Conservation (phyloP, 2,329 filamentous ascomycete species). For the Aspergillus japonicus region DNA sequence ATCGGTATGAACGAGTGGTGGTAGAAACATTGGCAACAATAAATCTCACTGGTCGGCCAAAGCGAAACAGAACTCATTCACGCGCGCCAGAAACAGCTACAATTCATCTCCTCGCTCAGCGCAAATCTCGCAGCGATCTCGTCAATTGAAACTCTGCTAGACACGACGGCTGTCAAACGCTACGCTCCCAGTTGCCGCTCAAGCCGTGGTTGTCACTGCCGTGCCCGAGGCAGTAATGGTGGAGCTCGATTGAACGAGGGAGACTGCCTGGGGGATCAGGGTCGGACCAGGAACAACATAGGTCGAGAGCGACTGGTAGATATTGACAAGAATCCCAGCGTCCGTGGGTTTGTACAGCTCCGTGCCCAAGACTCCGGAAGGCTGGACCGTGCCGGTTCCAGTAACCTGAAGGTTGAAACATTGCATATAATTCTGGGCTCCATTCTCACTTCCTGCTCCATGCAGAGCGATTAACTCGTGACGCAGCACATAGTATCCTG, state of each 20-base stretch:
- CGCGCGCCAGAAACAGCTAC: too few relatives aligned
- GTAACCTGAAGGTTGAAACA: slow-evolving; percentile 60
- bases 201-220: slow-evolving; percentile 4
- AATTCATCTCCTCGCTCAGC: background rate
- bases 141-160: too few relatives aligned
- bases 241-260: slow-evolving; percentile 17
- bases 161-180: too few relatives aligned
- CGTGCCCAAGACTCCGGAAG: slow-evolving; percentile 50
- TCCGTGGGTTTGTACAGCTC: slow-evolving; percentile 56
- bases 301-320: slow-evolving; percentile 43
- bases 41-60: too few relatives aligned
- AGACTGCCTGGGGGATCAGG: slow-evolving; percentile 13
- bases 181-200: background rate
- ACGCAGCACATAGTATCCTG: slow-evolving; percentile 52
- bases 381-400: slow-evolving; percentile 48
- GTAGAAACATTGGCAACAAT: too few relatives aligned
- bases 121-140: too few relatives aligned
- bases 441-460: slow-evolving; percentile 40
- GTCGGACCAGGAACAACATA: slow-evolving; percentile 20
- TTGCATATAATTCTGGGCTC: slow-evolving; percentile 52
- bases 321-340: slow-evolving; percentile 57
- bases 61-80: too few relatives aligned
- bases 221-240: slow-evolving; percentile 16
- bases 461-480: slow-evolving; percentile 54
- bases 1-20: too few relatives aligned